Conservation (phyloP, 148 eudicot species). For the Rhododendron ferrugineum region DNA sequence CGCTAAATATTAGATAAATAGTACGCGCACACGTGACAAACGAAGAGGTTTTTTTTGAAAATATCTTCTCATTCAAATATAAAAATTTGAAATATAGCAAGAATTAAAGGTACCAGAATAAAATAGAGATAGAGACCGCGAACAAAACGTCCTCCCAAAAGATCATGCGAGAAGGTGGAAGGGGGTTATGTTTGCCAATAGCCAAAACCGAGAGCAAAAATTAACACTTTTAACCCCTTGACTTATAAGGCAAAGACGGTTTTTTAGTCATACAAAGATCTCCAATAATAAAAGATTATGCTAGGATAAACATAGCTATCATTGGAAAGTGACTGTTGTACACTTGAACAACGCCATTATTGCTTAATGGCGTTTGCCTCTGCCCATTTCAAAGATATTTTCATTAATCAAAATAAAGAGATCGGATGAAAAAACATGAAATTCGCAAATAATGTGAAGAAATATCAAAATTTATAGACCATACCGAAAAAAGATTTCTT, state of each 20-base stretch:
- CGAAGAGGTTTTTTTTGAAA: neutral
- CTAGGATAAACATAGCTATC: neutral
- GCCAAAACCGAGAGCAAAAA: neutral
- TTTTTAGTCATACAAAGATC: neutral
- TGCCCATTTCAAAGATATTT: neutral
- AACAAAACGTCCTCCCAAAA: neutral
- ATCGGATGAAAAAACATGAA: too few relatives aligned
- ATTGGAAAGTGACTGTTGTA: neutral
- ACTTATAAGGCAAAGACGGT: neutral
- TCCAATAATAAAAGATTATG: neutral
- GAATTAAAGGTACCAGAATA: neutral
- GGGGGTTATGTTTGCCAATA: neutral
- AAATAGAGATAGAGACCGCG: neutral
- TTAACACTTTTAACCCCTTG: neutral
- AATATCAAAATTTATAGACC: too few relatives aligned
- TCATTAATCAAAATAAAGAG: too few relatives aligned
- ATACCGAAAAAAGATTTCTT: too few relatives aligned
- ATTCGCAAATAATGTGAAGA: too few relatives aligned
- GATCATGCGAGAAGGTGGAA: neutral
- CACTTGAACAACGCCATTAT: neutral
- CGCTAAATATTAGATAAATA: too few relatives aligned
- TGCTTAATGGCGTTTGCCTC: neutral
- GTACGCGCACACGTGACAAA: too few relatives aligned
- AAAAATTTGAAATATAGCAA: neutral
- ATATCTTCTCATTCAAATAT: neutral